Conservation (phyloP, 140 eudicot genomes). For the Bidens hawaiensis region DNA sequence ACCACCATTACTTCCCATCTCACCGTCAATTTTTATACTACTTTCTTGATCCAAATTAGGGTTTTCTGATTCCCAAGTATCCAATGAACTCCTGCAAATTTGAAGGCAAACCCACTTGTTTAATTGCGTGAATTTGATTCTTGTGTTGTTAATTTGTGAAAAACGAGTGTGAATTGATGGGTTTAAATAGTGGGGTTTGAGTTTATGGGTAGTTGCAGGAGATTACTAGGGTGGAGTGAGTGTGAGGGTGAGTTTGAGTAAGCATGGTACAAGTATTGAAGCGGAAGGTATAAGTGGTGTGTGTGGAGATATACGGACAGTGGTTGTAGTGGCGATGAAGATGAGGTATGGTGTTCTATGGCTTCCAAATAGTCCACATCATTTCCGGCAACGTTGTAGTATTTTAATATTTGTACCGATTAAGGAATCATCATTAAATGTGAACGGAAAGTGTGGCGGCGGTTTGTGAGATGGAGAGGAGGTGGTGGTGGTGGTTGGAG, state of each 20-base stretch:
- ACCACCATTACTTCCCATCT: conserved; percentile 32
- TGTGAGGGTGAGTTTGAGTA: too few species aligned
- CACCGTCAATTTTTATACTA: conserved; percentile 10
- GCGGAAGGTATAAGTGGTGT: neutral
- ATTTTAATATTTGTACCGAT: too few species aligned
- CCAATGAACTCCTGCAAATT: conserved; percentile 35
- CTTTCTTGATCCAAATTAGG: conserved; percentile 25
- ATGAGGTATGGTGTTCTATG: conserved; percentile 19
- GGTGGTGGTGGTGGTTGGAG: too few species aligned
- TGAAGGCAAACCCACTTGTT: conserved; percentile 24
- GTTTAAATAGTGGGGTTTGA: conserved; percentile 13
- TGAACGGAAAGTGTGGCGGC: too few species aligned
- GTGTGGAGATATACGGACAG: neutral
- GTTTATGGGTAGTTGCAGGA: conserved; percentile 61
- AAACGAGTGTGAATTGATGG: conserved; percentile 1
- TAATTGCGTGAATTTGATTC: conserved; percentile 5
- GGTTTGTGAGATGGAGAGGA: too few species aligned
- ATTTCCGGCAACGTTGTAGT: neutral
- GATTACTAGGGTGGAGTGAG: conserved; percentile 35
- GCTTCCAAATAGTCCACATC: conserved; percentile 27
- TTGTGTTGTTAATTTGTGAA: neutral
- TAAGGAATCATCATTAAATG: too few species aligned
- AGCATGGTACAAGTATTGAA: conserved; percentile 33
- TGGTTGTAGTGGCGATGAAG: conserved; percentile 4
- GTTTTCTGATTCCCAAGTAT: conserved; percentile 34